Conservation (phyloP, 768 basidiomycete species). For the Hysterangium stoloniferum region DNA sequence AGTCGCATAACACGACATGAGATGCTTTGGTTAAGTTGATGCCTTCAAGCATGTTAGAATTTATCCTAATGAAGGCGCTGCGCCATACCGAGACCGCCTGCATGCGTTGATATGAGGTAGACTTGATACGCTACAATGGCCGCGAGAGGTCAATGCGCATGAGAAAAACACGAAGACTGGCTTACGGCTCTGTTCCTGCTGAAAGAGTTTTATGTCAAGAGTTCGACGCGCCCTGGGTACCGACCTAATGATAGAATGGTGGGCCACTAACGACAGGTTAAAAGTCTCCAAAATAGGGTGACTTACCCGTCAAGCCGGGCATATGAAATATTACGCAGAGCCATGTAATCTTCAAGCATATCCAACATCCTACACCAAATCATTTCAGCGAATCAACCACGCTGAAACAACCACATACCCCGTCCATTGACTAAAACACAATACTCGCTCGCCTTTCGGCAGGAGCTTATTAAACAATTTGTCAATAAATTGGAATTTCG, state of each 20-base stretch:
- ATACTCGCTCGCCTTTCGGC: conserved; percentile 52
- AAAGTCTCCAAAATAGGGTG: background rate
- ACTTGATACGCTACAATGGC: conserved; percentile 46
- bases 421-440: conserved; percentile 53
- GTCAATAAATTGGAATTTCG: conserved; percentile 50
- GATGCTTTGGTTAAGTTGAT: conserved; percentile 14
- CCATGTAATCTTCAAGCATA: conserved; percentile 59
- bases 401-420: conserved; percentile 24
- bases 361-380: conserved; percentile 50
- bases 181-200: conserved; percentile 50
- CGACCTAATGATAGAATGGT: conserved; percentile 24
- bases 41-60: conserved; percentile 4
- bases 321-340: conserved; percentile 48
- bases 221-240: conserved; percentile 39
- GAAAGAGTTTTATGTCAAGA: conserved; percentile 54
- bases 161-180: background rate
- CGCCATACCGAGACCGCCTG: conserved; percentile 55
- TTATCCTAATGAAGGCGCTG: background rate
- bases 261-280: background rate
- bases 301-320: conserved; percentile 50
- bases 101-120: conserved; percentile 62
- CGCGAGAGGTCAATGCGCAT: background rate
- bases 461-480: conserved; percentile 49
- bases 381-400: conserved; percentile 1
- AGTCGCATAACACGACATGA: conserved; percentile 21